These are phyloP conservation scores for Candida jianshihensis DNA, from an alignment of 805 yeast genomes.

Conservation along the genomic window DNA sequence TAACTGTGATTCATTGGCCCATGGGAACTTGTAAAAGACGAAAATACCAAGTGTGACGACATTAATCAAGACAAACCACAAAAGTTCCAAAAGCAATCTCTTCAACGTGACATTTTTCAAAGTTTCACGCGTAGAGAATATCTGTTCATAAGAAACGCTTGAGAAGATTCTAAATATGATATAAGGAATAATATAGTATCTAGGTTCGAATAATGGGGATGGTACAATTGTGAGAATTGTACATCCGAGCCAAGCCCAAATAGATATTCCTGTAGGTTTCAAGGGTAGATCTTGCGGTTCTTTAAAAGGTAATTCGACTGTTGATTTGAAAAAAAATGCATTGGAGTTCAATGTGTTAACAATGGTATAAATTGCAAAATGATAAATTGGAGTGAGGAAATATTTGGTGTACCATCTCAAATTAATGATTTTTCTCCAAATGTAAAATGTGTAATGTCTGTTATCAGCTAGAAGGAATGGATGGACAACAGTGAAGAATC, in stretches of 20 bases:
- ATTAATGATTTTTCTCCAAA: slow-evolving; percentile 62
- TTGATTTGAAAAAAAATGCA: slow-evolving; percentile 28
- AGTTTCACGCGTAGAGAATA: slow-evolving; percentile 13
- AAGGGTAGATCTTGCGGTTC: slow-evolving; percentile 28
- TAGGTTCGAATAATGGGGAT: slow-evolving; percentile 89
- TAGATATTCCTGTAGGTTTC: slow-evolving; percentile 39
- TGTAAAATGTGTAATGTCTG: slow-evolving; percentile 86
- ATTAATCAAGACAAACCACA: slow-evolving; percentile 57
- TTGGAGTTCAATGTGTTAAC: slow-evolving; percentile 28
- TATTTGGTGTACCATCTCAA: slow-evolving; percentile 39
- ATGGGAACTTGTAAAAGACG: slow-evolving; percentile 51
- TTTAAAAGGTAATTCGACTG: slow-evolving; percentile 30
- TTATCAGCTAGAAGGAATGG: slow-evolving; percentile 92
- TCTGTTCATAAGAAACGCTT: slow-evolving; percentile 30
- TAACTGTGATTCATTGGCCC: slow-evolving; percentile 52
- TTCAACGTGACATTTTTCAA: slow-evolving; percentile 17
- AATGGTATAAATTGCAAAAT: slow-evolving; percentile 40
- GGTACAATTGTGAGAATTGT: slow-evolving; percentile 64
- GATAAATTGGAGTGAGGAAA: slow-evolving; percentile 61
- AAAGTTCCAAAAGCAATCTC: slow-evolving; percentile 46
- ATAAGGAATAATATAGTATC: slow-evolving; percentile 83
- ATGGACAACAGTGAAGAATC: slow-evolving; percentile 67
- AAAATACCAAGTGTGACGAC: slow-evolving; percentile 48
- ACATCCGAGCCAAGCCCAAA: slow-evolving; percentile 45
- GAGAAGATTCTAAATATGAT: slow-evolving; percentile 63